Evolutionary conservation across 192 early-diverging fungal species (phyloP), one percentile per base, ranked within the genome.

Genomic region (Coemansia aciculifera): DNA sequence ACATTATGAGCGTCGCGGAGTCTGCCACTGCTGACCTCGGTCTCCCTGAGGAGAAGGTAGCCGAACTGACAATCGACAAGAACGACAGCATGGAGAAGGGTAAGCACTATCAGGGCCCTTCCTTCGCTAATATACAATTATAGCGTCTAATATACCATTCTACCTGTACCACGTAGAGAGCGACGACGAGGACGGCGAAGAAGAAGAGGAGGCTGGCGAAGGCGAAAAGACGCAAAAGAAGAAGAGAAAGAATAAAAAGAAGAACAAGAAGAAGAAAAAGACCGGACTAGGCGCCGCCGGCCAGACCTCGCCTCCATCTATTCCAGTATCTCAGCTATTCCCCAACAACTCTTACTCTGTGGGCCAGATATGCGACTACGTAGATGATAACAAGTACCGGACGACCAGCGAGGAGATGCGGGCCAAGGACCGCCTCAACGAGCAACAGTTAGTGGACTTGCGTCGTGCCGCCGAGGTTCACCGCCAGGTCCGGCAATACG

Each of bases 381-480:
- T 81, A 24, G 89, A 98, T 63, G 93, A 95, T 51, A 97, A 98
- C 81, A 72, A 87, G 13, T 91, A 86, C 84, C 89, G 96, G 67
- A 92, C 88, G 0, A 98, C 97, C 0, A 90, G 86, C 76, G 97
- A 97, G 77, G 97, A 99, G 79, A 96, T 95, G 84, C 85, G 95
- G 5, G 84, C 89, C 23, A 69, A 89, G 60, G 97, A 99, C 68
- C 84, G 91, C 9, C 71, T 88, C 40, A 77, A 87, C 64, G 79
- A 85, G 69, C 85, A 93, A 67, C 77, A 91, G 63, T 89, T 93
- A 71, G 90, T 91, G 59, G 92, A 98, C 27, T 74, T 94, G 52
- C 88, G 97, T 23, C 85, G 86, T 43, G 94, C 93, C 3, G 95
- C 96, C 15, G 97, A 99, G 77, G 96, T 98, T 19, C 97, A 99